A percentile compares a stretch with the other conserved stretches of the same genome.
Evolutionary conservation across 2,329 filamentous ascomycete species (phyloP).

Genomic region (Tolypocladium tundrense): DNA sequence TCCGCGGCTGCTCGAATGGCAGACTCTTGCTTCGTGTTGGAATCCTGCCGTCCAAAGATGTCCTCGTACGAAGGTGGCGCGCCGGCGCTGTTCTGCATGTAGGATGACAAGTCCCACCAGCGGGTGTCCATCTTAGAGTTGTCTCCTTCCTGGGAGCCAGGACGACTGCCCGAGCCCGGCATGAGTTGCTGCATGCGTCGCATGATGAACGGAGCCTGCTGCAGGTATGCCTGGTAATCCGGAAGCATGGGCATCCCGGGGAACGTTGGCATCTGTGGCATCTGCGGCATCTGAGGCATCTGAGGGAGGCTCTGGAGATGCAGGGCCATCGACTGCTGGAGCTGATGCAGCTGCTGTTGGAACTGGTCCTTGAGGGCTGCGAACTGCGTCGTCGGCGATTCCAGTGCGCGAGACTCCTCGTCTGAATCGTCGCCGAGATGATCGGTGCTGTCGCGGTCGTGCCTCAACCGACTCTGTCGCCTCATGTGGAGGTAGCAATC

Average conservation of each 20-base stretch:
- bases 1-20: conserved; percentile 48
- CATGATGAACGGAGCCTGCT: conserved; percentile 53
- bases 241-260: conserved; percentile 53
- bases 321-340: conserved; percentile 61
- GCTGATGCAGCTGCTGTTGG: conserved; percentile 61
- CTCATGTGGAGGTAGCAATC: conserved; percentile 25
- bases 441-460: conserved; percentile 21
- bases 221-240: conserved; percentile 61
- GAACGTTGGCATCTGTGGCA: conserved; percentile 45
- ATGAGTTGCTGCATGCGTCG: conserved; percentile 64
- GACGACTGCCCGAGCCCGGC: conserved; percentile 45
- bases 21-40: conserved; percentile 48
- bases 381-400: conserved; percentile 49
- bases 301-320: conserved; percentile 52
- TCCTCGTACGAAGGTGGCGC: conserved; percentile 71
- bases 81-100: conserved; percentile 35
- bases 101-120: conserved; percentile 60
- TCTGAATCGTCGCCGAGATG: conserved; percentile 28
- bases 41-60: conserved; percentile 52
- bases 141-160: conserved; percentile 33
- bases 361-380: conserved; percentile 67
- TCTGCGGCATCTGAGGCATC: conserved; percentile 25
- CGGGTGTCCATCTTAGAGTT: conserved; percentile 37
- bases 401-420: conserved; percentile 21
- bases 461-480: conserved; percentile 16